Base-by-base conservation (phyloP, 164 flowering plant genomes). In the Macadamia tetraphylla region DNA sequence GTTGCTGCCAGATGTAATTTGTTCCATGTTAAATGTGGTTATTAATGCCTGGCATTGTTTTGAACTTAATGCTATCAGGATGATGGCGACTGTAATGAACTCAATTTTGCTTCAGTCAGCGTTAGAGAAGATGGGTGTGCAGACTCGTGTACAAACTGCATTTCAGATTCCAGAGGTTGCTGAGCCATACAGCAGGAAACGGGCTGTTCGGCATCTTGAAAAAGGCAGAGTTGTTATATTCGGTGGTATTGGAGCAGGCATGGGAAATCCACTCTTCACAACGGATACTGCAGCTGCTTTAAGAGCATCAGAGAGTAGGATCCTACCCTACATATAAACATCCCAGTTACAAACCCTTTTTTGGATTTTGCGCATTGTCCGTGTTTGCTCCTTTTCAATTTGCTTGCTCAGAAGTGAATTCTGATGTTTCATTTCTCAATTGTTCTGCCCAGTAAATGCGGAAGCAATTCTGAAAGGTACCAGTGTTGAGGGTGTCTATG, bases 71-170 rank as follows among this genome's bases (percentile, higher is more conserved):
- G 71, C 49, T 67, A 42, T 23, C 88, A 94, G 98, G 67, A 90
- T 92, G 98, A 90, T 94, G 97, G 98, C 97, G 62, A 85, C 92
- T 59, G 86, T 92, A 71, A 92, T 92, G 99, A 94, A 92, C 69
- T 86, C 98, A 17, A 63, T 90, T 78, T 71, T 94, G 72, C 86
- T 94, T 68, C 98, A 90, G 68, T 93, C 98, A 55, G 90, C 96
- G 44, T 58, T 92, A 29, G 95, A 94, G 79, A 88, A 92, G 77
- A 57, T 81, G 73, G 92, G 92, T 62, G 81, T 92, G 69, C 92
- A 85, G 79, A 79, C 97, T 13, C 97, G 97, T 64, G 80, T 94
- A 15, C 98, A 94, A 75, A 83, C 86, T 70, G 82, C 96, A 68
- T 85, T 86, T 76, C 57, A 88, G 12, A 74, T 87, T 86, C 91